phyloP scores from a whole-genome alignment of 2,329 filamentous ascomycete species.

The Xylaria sp. region DNA sequence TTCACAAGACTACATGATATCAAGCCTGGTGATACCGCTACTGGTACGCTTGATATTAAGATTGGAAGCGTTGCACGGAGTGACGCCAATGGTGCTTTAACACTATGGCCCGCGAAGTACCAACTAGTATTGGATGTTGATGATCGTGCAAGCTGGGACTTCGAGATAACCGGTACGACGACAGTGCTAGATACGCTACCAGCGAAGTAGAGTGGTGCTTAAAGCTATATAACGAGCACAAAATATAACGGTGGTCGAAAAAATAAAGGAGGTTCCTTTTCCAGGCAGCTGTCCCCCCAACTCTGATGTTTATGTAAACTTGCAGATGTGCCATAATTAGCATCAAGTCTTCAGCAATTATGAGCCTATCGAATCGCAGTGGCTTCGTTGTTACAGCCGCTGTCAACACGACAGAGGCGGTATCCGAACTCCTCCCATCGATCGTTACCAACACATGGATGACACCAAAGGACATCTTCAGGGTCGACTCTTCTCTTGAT shows the following conservation, averaged over 20 bases:
- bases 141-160: slow-evolving; percentile 47
- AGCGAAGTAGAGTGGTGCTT: slow-evolving; percentile 18
- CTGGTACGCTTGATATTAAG: slow-evolving; percentile 48
- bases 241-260: neutral
- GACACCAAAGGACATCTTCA: slow-evolving; percentile 54
- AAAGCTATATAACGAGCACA: neutral
- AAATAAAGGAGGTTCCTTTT: neutral
- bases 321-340: neutral
- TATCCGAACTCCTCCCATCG: slow-evolving; percentile 43
- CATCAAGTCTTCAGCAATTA: neutral
- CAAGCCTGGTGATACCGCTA: slow-evolving; percentile 39
- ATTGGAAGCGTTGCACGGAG: slow-evolving; percentile 56
- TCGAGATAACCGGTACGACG: slow-evolving; percentile 53
- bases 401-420: slow-evolving; percentile 29
- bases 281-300: too few species aligned
- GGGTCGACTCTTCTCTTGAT: slow-evolving; percentile 57
- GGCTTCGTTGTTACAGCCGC: too few species aligned
- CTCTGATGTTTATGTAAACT: too few species aligned
- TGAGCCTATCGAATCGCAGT: neutral
- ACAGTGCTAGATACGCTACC: slow-evolving; percentile 47
- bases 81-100: slow-evolving; percentile 55
- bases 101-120: slow-evolving; percentile 61
- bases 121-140: slow-evolving; percentile 52
- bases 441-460: slow-evolving; percentile 54
- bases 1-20: slow-evolving; percentile 54